Conservation (phyloP, 768 basidiomycete genomes). For the Macrolepiota dolichaula region DNA sequence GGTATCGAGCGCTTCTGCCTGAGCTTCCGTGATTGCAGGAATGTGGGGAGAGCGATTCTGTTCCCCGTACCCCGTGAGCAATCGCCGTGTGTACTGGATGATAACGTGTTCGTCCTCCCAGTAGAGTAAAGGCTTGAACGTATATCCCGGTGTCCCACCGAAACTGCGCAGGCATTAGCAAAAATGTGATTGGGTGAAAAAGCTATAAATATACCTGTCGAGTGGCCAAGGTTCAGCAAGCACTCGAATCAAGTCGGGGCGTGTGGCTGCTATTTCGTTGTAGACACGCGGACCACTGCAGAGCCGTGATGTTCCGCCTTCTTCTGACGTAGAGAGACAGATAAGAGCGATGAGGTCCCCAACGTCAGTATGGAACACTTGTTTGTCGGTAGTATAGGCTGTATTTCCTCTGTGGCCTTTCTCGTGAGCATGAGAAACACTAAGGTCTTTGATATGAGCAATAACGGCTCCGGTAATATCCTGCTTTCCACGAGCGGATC, state of each 20-base stretch:
- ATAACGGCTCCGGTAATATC: constrained; percentile 32
- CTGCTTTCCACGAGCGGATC: constrained; percentile 8
- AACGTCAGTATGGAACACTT: constrained; percentile 47
- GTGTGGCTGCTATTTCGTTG: constrained; percentile 43
- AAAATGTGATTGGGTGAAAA: background rate
- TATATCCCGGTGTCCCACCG: constrained; percentile 32
- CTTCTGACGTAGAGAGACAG: constrained; percentile 36
- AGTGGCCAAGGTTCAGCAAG: constrained; percentile 40
- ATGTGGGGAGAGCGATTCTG: constrained; percentile 34
- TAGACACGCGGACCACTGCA: constrained; percentile 43
- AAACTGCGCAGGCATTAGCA: constrained; percentile 23
- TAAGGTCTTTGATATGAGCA: constrained; percentile 44
- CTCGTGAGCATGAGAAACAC: constrained; percentile 26
- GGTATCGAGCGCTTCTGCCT: constrained; percentile 39
- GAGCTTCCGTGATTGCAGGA: constrained; percentile 45
- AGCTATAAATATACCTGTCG: constrained; percentile 18
- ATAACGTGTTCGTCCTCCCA: constrained; percentile 35
- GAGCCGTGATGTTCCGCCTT: constrained; percentile 42
- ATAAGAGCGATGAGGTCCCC: constrained; percentile 43
- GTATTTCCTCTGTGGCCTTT: constrained; percentile 36
- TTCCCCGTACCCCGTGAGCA: constrained; percentile 38
- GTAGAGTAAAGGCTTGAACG: constrained; percentile 36
- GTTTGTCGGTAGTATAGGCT: constrained; percentile 47
- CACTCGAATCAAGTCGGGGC: constrained; percentile 41
- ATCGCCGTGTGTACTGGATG: constrained; percentile 42